Evolutionary conservation across 164 flowering plant genomes (phyloP), one percentile per base, ranked within the genome.

Genomic region (Sextonia rubra): DNA sequence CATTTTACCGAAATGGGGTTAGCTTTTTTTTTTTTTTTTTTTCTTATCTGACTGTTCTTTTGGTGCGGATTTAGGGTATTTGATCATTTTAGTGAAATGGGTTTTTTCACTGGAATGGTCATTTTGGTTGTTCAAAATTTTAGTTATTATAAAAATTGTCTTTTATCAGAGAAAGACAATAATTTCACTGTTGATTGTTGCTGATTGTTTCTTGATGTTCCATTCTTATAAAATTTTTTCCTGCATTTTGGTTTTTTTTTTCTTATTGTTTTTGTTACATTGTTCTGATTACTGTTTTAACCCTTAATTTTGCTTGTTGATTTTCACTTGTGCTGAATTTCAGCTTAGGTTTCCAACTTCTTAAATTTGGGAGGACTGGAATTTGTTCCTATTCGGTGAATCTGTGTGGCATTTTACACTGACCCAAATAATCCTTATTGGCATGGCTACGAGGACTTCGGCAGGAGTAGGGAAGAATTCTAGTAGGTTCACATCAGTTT

Each of bases 361-460:
- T 6, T 66, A 37, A 66, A 37, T 66, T 37, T 66, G 49, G 27
- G 49, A 66, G 26, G 37, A 32, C 20, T 66, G 69, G 52, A 2
- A 20, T 66, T 66, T 66, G 69, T 32, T 61, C 15, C 22, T 12
- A 6, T 1, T 22, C 12, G 64, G 27, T 22, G 6, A 26, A 11
- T 24, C 27, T 22, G 64, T 44, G 49, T 7, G 32, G 32, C 23
- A 23, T 71, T 26, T 47, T 37, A 37, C 44, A 9, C 11, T 17
- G 26, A 14, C 18, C 63, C 25, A 24, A 47, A 20, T 18, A 47
- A 17, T 63, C 24, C 60, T 63, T 18, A 18, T 20, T 2, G 69
- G 61, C 26, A 86, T 85, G 90, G 89, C 85, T 72, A 63, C 77
- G 65, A 73, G 65, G 70, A 70, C 87, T 66, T 74, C 71, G 47